Evolutionary conservation across 2,329 filamentous ascomycete genomes (phyloP).

Genomic region (Pseudogymnoascus sp.): DNA sequence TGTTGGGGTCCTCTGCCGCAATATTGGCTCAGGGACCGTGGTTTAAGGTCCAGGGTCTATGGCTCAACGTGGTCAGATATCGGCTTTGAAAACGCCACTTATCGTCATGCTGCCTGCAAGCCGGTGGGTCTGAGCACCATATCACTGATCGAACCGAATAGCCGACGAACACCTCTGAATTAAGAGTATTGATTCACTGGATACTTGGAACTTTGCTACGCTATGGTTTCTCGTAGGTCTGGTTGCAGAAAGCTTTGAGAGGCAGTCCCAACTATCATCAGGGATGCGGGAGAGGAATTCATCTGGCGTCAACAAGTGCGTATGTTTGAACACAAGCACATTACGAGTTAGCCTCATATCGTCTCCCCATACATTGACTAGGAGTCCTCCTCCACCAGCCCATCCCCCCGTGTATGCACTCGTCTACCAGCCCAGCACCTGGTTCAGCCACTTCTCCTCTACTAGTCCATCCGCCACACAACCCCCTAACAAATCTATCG

Average conservation of each 20-base stretch:
- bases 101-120: not conserved
- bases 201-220: not conserved
- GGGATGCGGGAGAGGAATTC: not conserved
- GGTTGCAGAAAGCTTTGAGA: not conserved
- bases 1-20: not conserved
- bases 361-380: not conserved
- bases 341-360: not conserved
- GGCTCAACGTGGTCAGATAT: not conserved
- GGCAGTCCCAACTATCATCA: not conserved
- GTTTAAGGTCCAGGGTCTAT: not conserved
- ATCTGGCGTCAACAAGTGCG: not conserved
- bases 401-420: conserved; percentile 15
- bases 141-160: not conserved
- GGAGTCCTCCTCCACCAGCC: conserved; percentile 29
- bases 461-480: conserved; percentile 45
- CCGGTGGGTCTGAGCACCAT: not conserved
- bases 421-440: conserved; percentile 31
- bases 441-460: conserved; percentile 13
- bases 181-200: not conserved
- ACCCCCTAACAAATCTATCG: conserved; percentile 37
- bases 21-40: not conserved
- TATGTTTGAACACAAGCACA: not conserved
- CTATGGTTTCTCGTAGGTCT: not conserved
- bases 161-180: not conserved
- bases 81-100: not conserved